Percentiles rank a stretch among this genome's conserved stretches.
These are phyloP conservation scores for Lactarius tabidus DNA, from an alignment of 768 basidiomycete genomes.

Conservation along the genomic window DNA sequence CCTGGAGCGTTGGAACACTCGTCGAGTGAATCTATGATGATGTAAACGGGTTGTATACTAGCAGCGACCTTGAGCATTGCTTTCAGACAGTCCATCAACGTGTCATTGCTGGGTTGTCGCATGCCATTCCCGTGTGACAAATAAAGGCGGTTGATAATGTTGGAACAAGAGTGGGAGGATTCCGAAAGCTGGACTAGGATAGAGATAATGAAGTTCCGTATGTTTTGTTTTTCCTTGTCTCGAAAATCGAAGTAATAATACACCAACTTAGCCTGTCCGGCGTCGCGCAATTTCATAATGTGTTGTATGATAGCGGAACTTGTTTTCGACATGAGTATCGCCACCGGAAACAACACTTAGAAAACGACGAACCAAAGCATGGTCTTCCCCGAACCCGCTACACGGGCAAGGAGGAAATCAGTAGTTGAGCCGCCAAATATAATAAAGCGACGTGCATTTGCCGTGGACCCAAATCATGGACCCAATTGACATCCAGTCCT, in stretches of 20 bases:
- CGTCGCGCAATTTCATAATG: not conserved
- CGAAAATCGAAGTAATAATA: constrained; percentile 11
- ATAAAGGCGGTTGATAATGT: not conserved
- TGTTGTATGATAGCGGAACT: constrained; percentile 5
- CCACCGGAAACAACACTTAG: not conserved
- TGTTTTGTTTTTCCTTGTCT: constrained; percentile 1
- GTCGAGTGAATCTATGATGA: not conserved
- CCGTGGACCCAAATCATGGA: not conserved
- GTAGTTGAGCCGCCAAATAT: not conserved
- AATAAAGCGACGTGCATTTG: not conserved
- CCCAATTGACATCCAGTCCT: not conserved
- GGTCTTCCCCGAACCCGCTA: constrained; percentile 10
- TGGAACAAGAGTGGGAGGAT: not conserved
- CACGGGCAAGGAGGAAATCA: not conserved
- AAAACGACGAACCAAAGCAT: constrained; percentile 1
- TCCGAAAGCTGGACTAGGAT: not conserved
- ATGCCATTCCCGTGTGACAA: not conserved
- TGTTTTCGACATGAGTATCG: not conserved
- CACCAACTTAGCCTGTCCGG: not conserved
- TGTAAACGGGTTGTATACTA: not conserved
- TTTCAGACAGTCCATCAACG: not conserved
- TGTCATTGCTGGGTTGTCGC: not conserved
- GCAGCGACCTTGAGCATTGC: not conserved
- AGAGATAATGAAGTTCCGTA: not conserved
- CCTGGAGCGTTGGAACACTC: not conserved